These are phyloP conservation scores for Populus hybrid DNA, from an alignment of 441 rosid species.

Conservation along the genomic window DNA sequence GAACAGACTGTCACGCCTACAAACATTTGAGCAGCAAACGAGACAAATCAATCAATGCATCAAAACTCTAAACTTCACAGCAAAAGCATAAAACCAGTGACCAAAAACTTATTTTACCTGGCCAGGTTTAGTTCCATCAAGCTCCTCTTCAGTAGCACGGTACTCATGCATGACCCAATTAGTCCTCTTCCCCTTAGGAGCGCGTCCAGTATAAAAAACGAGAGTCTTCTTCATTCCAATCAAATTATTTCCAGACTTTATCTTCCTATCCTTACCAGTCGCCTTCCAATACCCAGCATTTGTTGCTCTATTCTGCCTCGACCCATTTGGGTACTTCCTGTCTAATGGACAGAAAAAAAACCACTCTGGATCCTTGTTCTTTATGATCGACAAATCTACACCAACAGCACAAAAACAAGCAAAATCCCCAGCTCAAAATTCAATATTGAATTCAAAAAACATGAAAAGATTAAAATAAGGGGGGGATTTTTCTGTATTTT, in stretches of 20 bases:
- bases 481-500: too few relatives aligned
- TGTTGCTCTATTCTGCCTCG: conserved; percentile 72
- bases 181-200: conserved; percentile 66
- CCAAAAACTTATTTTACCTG: conserved; percentile 40
- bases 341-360: conserved; percentile 87
- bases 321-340: conserved; percentile 75
- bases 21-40: neutral
- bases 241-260: conserved; percentile 48
- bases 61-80: neutral
- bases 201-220: conserved; percentile 73
- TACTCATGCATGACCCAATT: conserved; percentile 92
- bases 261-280: conserved; percentile 74
- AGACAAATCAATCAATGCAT: neutral
- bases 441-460: neutral
- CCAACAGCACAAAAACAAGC: neutral
- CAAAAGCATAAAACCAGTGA: neutral
- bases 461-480: neutral
- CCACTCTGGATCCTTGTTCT: conserved; percentile 65
- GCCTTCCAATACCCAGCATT: conserved; percentile 90
- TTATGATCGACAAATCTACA: conserved; percentile 52
- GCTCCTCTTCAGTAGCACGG: conserved; percentile 63
- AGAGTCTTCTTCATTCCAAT: conserved; percentile 86
- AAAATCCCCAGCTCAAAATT: neutral
- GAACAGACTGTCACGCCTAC: neutral
- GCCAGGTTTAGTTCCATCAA: conserved; percentile 72